These are phyloP conservation scores for Trichoderma guizhouense DNA, from an alignment of 2,329 filamentous ascomycete genomes.

Conservation along the genomic window DNA sequence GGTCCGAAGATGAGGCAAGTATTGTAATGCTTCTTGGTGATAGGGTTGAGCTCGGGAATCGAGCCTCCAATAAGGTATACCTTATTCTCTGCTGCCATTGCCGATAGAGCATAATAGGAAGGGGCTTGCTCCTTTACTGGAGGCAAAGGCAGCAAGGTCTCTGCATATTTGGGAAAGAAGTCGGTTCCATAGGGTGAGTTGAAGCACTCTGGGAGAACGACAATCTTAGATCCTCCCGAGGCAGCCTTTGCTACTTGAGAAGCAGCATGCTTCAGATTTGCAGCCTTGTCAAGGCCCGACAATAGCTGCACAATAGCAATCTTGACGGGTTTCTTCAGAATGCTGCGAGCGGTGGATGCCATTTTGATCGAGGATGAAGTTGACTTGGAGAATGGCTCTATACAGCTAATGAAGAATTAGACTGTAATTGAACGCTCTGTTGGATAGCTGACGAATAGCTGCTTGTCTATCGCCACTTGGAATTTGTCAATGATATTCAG, in stretches of 20 bases:
- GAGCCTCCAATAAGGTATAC: conserved; percentile 87
- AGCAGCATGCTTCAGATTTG: conserved; percentile 78
- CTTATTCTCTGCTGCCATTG: conserved; percentile 73
- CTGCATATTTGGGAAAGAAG: conserved; percentile 89
- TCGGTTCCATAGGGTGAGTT: conserved; percentile 93
- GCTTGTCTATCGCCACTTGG: not conserved
- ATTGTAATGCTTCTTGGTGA: conserved; percentile 74
- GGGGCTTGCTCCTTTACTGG: conserved; percentile 69
- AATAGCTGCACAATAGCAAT: conserved; percentile 79
- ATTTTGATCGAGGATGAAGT: not conserved
- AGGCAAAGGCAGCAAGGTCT: conserved; percentile 73
- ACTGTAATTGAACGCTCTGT: not conserved
- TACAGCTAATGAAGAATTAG: not conserved
- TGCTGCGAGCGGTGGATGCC: not conserved
- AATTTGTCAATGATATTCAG: not conserved
- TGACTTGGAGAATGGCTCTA: not conserved
- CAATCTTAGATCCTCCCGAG: conserved; percentile 70
- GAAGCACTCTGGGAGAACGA: conserved; percentile 97
- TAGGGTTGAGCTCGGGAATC: conserved; percentile 73
- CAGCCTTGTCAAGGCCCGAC: conserved; percentile 75
- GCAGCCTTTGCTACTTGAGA: conserved; percentile 81
- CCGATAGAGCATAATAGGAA: conserved; percentile 78
- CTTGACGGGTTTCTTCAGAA: conserved; percentile 71
- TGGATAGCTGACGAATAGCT: not conserved
- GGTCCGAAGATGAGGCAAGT: conserved; percentile 83